These are phyloP conservation scores for Chytriomyces sp. DNA, from an alignment of 192 early-diverging fungal genomes.

Conservation along the genomic window DNA sequence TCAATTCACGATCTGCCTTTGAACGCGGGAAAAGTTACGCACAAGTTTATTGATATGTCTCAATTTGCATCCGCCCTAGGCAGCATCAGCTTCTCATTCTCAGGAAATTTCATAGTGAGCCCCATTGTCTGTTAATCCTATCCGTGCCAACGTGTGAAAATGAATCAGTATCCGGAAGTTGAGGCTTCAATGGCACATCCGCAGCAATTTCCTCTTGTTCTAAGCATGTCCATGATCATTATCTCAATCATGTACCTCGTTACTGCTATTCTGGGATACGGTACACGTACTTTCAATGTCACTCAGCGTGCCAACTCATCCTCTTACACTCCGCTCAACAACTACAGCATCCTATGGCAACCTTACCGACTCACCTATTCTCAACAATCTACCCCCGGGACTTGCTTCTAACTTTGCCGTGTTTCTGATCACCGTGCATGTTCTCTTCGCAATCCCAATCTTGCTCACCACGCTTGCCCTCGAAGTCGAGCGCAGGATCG, in stretches of 20 bases:
- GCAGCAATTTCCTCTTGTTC: conserved; percentile 66
- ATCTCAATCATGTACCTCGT: conserved; percentile 72
- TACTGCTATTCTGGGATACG: conserved; percentile 73
- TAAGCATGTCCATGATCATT: conserved; percentile 61
- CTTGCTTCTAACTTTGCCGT: conserved; percentile 60
- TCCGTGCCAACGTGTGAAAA: neutral
- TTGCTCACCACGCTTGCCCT: conserved; percentile 73
- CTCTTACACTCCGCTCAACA: no score
- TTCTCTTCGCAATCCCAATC: conserved; percentile 79
- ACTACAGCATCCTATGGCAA: conserved; percentile 73
- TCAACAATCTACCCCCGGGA: conserved; percentile 66
- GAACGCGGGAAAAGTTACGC: conserved; percentile 55
- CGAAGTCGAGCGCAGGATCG: conserved; percentile 70
- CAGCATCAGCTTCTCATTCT: conserved; percentile 80
- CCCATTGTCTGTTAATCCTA: neutral
- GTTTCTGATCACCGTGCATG: conserved; percentile 77
- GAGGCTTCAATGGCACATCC: conserved; percentile 78
- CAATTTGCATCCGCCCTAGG: conserved; percentile 76
- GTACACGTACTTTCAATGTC: no score
- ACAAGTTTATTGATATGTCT: conserved; percentile 45
- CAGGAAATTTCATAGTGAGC: conserved; percentile 68
- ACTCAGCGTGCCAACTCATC: no score
- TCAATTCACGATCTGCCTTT: conserved; percentile 53
- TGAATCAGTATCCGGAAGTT: conserved; percentile 71
- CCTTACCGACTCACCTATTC: conserved; percentile 67